Conservation (phyloP, 2,329 filamentous ascomycete species). For the Cryoendolithus antarcticus region DNA sequence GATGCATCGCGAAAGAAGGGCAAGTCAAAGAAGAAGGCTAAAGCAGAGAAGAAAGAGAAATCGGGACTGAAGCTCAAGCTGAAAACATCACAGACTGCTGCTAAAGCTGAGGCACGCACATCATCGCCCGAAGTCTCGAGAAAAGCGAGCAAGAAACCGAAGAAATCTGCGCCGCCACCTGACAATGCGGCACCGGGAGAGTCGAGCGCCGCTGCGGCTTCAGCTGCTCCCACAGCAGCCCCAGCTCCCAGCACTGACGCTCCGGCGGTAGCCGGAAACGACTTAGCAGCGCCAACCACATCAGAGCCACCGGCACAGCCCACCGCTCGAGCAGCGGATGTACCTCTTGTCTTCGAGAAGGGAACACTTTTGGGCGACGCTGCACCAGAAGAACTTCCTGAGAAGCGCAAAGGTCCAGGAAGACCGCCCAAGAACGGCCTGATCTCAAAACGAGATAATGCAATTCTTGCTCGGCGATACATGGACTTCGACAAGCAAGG, state of each 20-base stretch:
- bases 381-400: slow-evolving; percentile 30
- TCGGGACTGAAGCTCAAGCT: slow-evolving; percentile 2
- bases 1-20: slow-evolving; percentile 17
- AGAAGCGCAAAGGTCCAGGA: slow-evolving; percentile 64
- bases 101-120: too few relatives aligned
- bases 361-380: slow-evolving; percentile 21
- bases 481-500: slow-evolving; percentile 24
- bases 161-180: too few relatives aligned
- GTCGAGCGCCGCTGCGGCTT: too few relatives aligned
- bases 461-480: slow-evolving; percentile 22
- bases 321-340: slow-evolving; percentile 1
- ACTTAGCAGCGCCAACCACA: too few relatives aligned
- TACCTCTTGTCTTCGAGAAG: slow-evolving; percentile 11
- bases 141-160: too few relatives aligned
- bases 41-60: slow-evolving; percentile 6
- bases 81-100: slow-evolving; percentile 1
- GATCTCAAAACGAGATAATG: slow-evolving; percentile 61
- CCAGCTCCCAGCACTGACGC: too few relatives aligned
- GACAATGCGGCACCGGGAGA: too few relatives aligned
- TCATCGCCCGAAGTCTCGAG: too few relatives aligned
- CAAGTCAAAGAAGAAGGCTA: slow-evolving; percentile 14
- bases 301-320: slow-evolving; percentile 5
- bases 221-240: too few relatives aligned
- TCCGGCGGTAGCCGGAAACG: too few relatives aligned
- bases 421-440: slow-evolving; percentile 71